A percentile compares a stretch with the other conserved stretches of the same genome.
Conservation (phyloP, 805 yeast species). For the Peterozyma toletana region DNA sequence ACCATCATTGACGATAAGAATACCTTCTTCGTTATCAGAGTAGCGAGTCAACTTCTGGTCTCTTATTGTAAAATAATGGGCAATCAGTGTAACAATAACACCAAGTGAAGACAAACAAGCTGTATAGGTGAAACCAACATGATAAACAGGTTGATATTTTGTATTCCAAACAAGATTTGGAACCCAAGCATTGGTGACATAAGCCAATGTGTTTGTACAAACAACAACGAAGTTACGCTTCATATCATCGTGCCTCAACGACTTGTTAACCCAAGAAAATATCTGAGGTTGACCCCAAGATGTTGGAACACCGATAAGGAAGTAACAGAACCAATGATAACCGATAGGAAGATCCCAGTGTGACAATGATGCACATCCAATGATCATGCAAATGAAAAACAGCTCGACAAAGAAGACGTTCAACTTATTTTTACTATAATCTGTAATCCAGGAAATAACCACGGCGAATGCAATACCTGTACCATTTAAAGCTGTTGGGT, state of each 20-base stretch:
- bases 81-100: slow-evolving; percentile 19
- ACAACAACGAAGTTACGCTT: slow-evolving; percentile 30
- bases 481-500: slow-evolving; percentile 32
- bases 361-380: slow-evolving; percentile 36
- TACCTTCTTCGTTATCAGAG: too few relatives aligned
- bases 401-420: slow-evolving; percentile 28
- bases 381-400: slow-evolving; percentile 30
- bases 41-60: too few relatives aligned
- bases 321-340: slow-evolving; percentile 44
- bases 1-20: too few relatives aligned
- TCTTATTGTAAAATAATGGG: slow-evolving; percentile 13
- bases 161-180: slow-evolving; percentile 35
- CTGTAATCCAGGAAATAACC: slow-evolving; percentile 27
- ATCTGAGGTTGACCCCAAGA: slow-evolving; percentile 51
- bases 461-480: slow-evolving; percentile 30
- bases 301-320: slow-evolving; percentile 39
- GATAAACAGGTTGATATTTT: slow-evolving; percentile 27
- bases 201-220: slow-evolving; percentile 32
- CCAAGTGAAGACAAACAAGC: slow-evolving; percentile 26
- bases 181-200: slow-evolving; percentile 33
- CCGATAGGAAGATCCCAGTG: slow-evolving; percentile 42
- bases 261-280: slow-evolving; percentile 48
- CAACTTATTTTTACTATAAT: slow-evolving; percentile 24
- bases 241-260: slow-evolving; percentile 35
- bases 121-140: slow-evolving; percentile 30